phyloP scores from a whole-genome alignment of 208 protist genomes.

The Trypanosoma mega region DNA sequence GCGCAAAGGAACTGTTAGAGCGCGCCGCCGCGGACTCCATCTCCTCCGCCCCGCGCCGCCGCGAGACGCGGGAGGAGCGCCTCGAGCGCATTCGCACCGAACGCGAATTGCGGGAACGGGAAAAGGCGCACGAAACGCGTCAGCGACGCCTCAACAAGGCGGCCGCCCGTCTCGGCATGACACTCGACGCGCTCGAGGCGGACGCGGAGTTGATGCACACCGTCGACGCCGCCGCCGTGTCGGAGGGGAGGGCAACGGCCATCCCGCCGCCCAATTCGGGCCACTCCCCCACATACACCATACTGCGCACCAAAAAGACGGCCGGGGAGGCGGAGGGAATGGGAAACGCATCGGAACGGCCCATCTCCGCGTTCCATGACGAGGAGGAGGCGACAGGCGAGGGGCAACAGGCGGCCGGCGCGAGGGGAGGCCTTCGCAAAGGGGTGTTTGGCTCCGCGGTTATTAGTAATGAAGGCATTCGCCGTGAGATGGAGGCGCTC shows the following conservation, averaged over 20 bases:
- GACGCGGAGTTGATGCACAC: conserved; percentile 58
- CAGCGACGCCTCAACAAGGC: conserved; percentile 59
- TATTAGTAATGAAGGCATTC: conserved; percentile 78
- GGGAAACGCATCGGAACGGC: not conserved
- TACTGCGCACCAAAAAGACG: not conserved
- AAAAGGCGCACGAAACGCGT: conserved; percentile 53
- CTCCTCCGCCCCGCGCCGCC: conserved; percentile 20
- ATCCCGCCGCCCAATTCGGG: no score
- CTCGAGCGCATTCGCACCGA: conserved; percentile 67
- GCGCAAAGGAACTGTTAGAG: conserved; percentile 62
- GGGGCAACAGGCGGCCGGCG: no score
- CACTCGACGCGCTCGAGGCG: conserved; percentile 68
- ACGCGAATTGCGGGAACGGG: conserved; percentile 66
- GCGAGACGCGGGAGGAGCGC: conserved; percentile 71
- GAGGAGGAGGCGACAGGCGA: conserved; percentile 23
- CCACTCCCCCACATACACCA: not conserved
- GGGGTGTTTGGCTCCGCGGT: conserved; percentile 56
- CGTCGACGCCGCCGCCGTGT: conserved; percentile 31
- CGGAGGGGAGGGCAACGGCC: no score
- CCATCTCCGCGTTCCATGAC: conserved; percentile 13
- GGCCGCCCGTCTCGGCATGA: conserved; percentile 57
- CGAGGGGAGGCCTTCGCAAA: conserved; percentile 34
- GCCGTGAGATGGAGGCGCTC: conserved; percentile 70
- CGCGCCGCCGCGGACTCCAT: conserved; percentile 44
- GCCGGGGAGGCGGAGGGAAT: not conserved